Conservation (phyloP, 2,329 filamentous ascomycete genomes). For the Fusarium coffeatum region DNA sequence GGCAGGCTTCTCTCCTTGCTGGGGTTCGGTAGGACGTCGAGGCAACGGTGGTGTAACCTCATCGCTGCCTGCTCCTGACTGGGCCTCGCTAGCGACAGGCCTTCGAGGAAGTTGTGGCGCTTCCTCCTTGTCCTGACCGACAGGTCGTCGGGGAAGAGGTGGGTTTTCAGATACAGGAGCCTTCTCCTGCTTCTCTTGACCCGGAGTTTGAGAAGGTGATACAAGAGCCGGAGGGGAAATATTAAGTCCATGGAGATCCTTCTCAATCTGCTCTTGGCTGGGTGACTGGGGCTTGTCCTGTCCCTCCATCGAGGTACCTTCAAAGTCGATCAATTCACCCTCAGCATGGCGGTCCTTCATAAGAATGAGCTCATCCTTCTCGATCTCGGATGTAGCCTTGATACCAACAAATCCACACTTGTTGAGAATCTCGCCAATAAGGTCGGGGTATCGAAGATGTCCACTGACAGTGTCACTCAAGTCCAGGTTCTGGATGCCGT, state of each 20-base stretch:
- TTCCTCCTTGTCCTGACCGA: slow-evolving; percentile 5
- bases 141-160: slow-evolving; percentile 29
- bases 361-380: slow-evolving; percentile 63
- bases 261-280: slow-evolving; percentile 33
- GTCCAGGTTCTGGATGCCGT: slow-evolving; percentile 70
- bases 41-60: slow-evolving; percentile 25
- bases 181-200: slow-evolving; percentile 4
- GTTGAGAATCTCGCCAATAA: slow-evolving; percentile 64
- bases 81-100: slow-evolving; percentile 8
- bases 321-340: slow-evolving; percentile 49
- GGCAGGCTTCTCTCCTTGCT: slow-evolving; percentile 15
- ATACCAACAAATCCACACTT: slow-evolving; percentile 64
- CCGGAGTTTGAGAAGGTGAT: slow-evolving; percentile 35
- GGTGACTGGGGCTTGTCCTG: slow-evolving; percentile 24
- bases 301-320: slow-evolving; percentile 31
- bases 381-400: slow-evolving; percentile 59
- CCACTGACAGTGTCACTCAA: slow-evolving; percentile 65
- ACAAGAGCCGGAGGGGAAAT: slow-evolving; percentile 46
- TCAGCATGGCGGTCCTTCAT: slow-evolving; percentile 55
- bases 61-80: not conserved
- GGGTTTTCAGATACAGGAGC: slow-evolving; percentile 17
- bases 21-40: slow-evolving; percentile 20
- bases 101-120: slow-evolving; percentile 26
- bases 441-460: slow-evolving; percentile 63
- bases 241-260: slow-evolving; percentile 47